Evolutionary conservation across 345 rosid species (phyloP).

Genomic region (Eucalyptus brandiana): DNA sequence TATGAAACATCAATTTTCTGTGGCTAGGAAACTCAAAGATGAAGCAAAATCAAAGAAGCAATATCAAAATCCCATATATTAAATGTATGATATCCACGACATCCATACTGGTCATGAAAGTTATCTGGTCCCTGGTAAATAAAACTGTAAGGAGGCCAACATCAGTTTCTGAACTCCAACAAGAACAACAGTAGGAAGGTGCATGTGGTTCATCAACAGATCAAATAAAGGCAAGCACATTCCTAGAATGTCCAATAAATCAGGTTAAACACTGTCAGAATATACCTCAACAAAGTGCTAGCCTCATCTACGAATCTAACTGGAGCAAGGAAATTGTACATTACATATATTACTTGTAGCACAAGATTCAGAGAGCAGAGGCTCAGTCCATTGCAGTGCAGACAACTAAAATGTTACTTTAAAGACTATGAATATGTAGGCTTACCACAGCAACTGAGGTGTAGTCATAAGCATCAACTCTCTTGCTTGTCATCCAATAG

Average conservation of each 20-base stretch:
- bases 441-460: constrained; percentile 55
- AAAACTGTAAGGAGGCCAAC: background rate
- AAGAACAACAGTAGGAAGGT: background rate
- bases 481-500: constrained; percentile 76
- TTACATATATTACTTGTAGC: background rate
- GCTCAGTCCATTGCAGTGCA: background rate
- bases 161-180: background rate
- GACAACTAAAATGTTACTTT: background rate
- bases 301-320: background rate
- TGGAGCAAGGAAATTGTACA: background rate
- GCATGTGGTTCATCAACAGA: background rate
- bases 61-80: background rate
- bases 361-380: background rate
- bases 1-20: background rate
- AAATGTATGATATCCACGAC: background rate
- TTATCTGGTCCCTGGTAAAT: background rate
- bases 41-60: background rate
- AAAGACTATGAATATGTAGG: background rate
- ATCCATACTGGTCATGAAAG: background rate
- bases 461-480: constrained; percentile 63
- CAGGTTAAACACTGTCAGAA: background rate
- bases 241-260: background rate
- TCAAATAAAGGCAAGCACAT: background rate
- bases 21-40: background rate
- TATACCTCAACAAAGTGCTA: background rate